Conservation (phyloP, 2,329 filamentous ascomycete species). For the Sphaerulina populicola region DNA sequence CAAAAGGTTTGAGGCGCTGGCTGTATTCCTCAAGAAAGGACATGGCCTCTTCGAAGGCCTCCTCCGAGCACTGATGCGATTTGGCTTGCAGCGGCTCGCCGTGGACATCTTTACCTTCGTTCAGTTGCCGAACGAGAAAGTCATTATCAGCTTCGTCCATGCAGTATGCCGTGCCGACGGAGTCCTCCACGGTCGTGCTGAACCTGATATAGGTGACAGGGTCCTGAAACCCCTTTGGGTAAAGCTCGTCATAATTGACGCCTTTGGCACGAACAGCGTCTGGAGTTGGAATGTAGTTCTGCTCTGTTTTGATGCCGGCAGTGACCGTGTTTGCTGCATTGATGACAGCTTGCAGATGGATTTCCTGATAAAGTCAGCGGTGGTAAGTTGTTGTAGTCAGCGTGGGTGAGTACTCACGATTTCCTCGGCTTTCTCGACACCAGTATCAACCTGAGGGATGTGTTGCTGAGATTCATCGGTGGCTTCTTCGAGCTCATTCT, state of each 20-base stretch:
- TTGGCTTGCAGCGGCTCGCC: conserved; percentile 31
- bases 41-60: conserved; percentile 91
- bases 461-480: conserved; percentile 76
- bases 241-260: conserved; percentile 82
- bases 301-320: conserved; percentile 50
- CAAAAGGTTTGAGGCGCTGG: conserved; percentile 74
- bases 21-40: conserved; percentile 88
- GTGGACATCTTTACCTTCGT: conserved; percentile 58
- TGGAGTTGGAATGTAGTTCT: conserved; percentile 60
- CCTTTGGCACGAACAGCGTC: conserved; percentile 52
- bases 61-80: conserved; percentile 63
- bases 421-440: conserved; percentile 95
- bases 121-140: conserved; percentile 69
- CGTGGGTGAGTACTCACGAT: conserved; percentile 59
- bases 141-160: conserved; percentile 85
- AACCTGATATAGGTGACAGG: conserved; percentile 93
- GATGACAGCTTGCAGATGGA: conserved; percentile 83
- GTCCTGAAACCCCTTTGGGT: conserved; percentile 69
- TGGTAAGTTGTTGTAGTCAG: conserved; percentile 6
- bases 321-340: conserved; percentile 49
- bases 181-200: conserved; percentile 96
- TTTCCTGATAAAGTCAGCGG: conserved; percentile 56
- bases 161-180: conserved; percentile 81
- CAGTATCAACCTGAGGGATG: conserved; percentile 79
- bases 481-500: conserved; percentile 74